Base-by-base conservation (phyloP, 768 basidiomycete genomes). In the Paxillus rubicundulus region DNA sequence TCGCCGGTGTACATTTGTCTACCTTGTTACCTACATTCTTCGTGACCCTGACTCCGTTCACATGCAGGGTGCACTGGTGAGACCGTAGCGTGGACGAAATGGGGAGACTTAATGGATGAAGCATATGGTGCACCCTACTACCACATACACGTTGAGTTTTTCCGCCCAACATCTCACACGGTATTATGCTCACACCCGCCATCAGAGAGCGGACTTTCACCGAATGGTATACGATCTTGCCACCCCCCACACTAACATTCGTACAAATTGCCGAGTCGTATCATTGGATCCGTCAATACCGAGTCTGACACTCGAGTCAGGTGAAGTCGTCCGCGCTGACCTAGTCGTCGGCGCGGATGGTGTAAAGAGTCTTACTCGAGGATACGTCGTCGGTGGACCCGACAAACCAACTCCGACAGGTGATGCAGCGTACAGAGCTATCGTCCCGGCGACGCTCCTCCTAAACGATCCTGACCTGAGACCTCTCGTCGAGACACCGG, bases 381-480 rank as follows among this genome's bases (percentile, higher is more conserved):
- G 77, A 57, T 69, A 77, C 30, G 73, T 79, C 32, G 74, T 84
- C n/a, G 75, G 81, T 1, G 75, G 74, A 0, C 67, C 67, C 0
- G 72, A 76, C 39, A 72, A 73, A 32, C 72, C 78, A 0, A 74
- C 74, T 0, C 73, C 81, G 4, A 86, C 86, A 0, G 86, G 84
- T 0, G 83, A 87, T 58, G 79, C 81, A 0, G 85, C 82, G 0
- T 86, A 84, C 59, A 76, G 85, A 45, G 79, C 81, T 5, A 70
- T 77, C 27, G 70, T 86, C 33, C 70, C 78, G 2, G 72, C 81
- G 0, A 69, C 61, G 34, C 42, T 69, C 1, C 69, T 86, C 62
- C 50, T 81, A 10, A 59, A 63, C 9, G 81, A 87, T 54, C 80
- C 80, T 0, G 80, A 81, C 6, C 71, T 87, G 24, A 71, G 66